Conservation (phyloP, 352 stramenopile genomes). For the Phytophthora lateralis region DNA sequence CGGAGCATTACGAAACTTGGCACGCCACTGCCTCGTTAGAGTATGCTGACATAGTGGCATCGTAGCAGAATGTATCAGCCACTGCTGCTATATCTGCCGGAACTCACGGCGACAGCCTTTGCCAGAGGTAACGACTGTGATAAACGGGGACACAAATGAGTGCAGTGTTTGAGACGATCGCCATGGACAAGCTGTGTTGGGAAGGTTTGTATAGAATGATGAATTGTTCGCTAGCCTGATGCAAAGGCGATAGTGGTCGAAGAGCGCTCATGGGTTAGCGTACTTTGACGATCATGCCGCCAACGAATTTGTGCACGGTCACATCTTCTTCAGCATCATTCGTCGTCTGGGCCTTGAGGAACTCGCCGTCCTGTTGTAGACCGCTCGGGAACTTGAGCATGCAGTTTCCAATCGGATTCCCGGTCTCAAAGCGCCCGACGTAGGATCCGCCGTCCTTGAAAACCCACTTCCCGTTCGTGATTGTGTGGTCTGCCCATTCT, state of each 20-base stretch:
- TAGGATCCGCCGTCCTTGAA: slow-evolving; percentile 90
- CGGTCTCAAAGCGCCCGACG: slow-evolving; percentile 84
- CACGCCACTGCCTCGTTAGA: no score
- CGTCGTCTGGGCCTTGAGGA: slow-evolving; percentile 57
- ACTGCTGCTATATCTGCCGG: no score
- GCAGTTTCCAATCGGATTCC: slow-evolving; percentile 88
- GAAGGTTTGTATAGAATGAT: slow-evolving; percentile 13
- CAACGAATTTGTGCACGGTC: slow-evolving; percentile 69
- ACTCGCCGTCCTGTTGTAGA: slow-evolving; percentile 86
- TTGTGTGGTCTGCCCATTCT: slow-evolving; percentile 85
- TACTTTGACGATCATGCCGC: slow-evolving; percentile 71
- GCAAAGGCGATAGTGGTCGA: not conserved
- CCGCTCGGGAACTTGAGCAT: slow-evolving; percentile 88
- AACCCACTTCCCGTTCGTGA: slow-evolving; percentile 91
- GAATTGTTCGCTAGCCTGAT: slow-evolving; percentile 9
- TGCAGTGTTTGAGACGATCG: no score
- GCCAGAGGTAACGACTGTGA: no score
- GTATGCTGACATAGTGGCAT: no score
- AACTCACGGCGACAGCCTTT: no score
- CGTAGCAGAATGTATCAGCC: no score
- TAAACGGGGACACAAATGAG: no score
- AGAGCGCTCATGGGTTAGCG: slow-evolving; percentile 32
- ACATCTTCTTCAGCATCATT: slow-evolving; percentile 62
- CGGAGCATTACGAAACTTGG: no score
- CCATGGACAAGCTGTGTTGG: not conserved